Conservation (phyloP, 2,329 filamentous ascomycete genomes). For the Colletotrichum sp. region DNA sequence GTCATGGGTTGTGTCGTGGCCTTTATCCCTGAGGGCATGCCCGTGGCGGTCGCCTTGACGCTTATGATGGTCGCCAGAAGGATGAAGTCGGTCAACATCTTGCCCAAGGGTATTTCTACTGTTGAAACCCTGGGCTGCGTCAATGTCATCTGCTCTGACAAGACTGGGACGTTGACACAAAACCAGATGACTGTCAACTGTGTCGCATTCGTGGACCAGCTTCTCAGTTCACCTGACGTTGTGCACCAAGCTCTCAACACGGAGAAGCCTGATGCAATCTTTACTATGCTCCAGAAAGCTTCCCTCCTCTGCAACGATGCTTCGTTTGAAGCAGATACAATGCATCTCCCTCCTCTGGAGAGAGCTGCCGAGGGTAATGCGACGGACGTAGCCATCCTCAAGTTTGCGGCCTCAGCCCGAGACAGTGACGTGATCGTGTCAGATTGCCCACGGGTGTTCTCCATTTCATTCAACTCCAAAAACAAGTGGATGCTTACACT, state of each 20-base stretch:
- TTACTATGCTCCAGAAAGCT: not conserved
- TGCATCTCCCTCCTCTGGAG: not conserved
- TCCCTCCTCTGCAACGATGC: not conserved
- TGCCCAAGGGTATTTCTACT: constrained; percentile 17
- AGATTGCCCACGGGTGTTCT: not conserved
- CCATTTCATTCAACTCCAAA: not conserved
- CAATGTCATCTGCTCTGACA: constrained; percentile 35
- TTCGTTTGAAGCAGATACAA: rapidly evolving
- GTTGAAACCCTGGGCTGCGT: not conserved
- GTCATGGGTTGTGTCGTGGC: not conserved
- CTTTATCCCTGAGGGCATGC: constrained; percentile 37
- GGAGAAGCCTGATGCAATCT: not conserved
- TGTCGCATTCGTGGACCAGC: constrained; percentile 37
- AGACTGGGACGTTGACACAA: constrained; percentile 46
- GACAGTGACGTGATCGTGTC: not conserved
- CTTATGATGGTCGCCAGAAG: constrained; percentile 45
- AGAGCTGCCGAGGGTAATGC: not conserved
- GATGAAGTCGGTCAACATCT: constrained; percentile 46
- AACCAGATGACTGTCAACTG: constrained; percentile 49
- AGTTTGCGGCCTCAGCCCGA: not conserved
- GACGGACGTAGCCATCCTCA: not conserved
- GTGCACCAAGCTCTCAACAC: not conserved
- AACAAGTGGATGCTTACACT: not conserved
- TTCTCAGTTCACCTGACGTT: not conserved
- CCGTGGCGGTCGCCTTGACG: constrained; percentile 41